Conservation (phyloP, 192 early-diverging fungal species). For the Coemansia sp. region DNA sequence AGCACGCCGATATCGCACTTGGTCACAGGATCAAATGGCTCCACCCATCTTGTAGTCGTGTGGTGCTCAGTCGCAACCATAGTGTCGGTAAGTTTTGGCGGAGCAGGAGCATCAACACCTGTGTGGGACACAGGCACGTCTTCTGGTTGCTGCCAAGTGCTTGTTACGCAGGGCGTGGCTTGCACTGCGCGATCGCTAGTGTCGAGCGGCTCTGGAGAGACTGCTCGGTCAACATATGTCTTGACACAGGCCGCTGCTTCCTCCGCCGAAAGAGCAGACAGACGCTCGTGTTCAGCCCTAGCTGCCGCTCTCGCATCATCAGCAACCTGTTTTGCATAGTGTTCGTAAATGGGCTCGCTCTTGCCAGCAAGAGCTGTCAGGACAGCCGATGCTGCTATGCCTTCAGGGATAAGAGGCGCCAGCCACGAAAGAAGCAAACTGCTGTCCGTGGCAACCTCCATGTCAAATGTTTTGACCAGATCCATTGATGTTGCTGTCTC, state of each 20-base stretch:
- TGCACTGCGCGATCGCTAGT: conserved; percentile 37
- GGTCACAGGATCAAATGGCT: conserved; percentile 39
- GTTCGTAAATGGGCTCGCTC: conserved; percentile 43
- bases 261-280: conserved; percentile 26
- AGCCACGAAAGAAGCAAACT: conserved; percentile 35
- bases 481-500: conserved; percentile 11
- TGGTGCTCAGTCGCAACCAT: conserved; percentile 19
- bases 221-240: conserved; percentile 27
- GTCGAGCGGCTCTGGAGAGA: conserved; percentile 10
- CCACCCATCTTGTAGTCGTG: conserved; percentile 27
- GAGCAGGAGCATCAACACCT: conserved; percentile 26
- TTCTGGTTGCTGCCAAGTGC: conserved; percentile 24
- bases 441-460: conserved; percentile 25
- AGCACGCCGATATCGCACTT: conserved; percentile 13
- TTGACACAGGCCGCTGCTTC: conserved; percentile 27
- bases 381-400: conserved; percentile 22
- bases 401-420: conserved; percentile 38
- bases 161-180: conserved; percentile 19
- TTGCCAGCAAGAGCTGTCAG: conserved; percentile 34
- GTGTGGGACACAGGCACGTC: conserved; percentile 11
- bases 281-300: conserved; percentile 24
- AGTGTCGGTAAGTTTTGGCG: conserved; percentile 10
- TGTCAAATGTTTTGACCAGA: conserved; percentile 11
- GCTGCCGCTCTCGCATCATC: conserved; percentile 32
- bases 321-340: conserved; percentile 23